A percentile compares a stretch with the other conserved stretches of the same genome.
phyloP scores from a whole-genome alignment of 805 yeast genomes.

The Wickerhamiella hasegawae region DNA sequence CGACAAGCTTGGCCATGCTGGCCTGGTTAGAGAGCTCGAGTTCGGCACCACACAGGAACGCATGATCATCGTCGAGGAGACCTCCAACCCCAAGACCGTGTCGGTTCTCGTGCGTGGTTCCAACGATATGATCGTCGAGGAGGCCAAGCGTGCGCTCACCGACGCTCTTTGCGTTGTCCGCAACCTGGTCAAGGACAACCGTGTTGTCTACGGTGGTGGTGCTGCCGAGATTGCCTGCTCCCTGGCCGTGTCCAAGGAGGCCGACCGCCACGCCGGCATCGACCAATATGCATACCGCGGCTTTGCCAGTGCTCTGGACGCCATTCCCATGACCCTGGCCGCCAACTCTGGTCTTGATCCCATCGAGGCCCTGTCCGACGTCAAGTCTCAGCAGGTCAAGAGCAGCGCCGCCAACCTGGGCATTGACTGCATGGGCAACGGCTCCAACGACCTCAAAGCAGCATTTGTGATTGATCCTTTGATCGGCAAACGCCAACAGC shows the following conservation, averaged over 20 bases:
- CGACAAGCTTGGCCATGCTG: conserved; percentile 79
- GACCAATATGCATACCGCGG: conserved; percentile 98
- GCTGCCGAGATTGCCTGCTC: conserved; percentile 95
- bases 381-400: conserved; percentile 72
- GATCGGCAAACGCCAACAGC: conserved; percentile 94
- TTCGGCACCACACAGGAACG: conserved; percentile 95
- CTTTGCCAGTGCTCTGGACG: conserved; percentile 79
- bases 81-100: conserved; percentile 74
- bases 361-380: conserved; percentile 69
- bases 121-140: conserved; percentile 95
- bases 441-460: conserved; percentile 84
- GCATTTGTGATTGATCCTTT: conserved; percentile 91
- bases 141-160: conserved; percentile 89
- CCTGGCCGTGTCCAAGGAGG: conserved; percentile 75
- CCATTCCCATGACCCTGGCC: conserved; percentile 85
- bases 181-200: conserved; percentile 76
- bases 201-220: conserved; percentile 99
- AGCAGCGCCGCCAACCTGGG: conserved; percentile 62
- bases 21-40: conserved; percentile 68
- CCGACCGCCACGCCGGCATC: conserved; percentile 84
- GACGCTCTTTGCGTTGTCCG: conserved; percentile 96
- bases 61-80: conserved; percentile 87
- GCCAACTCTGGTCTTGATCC: conserved; percentile 95
- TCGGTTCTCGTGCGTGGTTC: conserved; percentile 92
- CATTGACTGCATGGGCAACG: conserved; percentile 83